Base-by-base conservation (phyloP, 2,329 filamentous ascomycete genomes). In the Colletotrichum orchidophilum region DNA sequence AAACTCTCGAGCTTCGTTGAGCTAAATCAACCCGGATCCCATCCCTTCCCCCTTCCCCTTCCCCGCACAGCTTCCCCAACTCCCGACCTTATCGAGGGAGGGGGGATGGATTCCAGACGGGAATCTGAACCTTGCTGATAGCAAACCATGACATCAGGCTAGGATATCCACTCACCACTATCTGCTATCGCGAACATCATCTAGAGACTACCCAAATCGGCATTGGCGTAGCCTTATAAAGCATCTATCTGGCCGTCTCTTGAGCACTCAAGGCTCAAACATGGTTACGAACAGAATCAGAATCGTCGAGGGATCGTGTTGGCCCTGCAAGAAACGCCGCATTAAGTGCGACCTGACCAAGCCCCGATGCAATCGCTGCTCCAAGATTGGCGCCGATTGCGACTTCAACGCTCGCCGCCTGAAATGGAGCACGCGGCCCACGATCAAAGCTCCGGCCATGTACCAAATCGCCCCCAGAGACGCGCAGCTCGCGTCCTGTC, bases 391-490 rank as follows among this genome's bases (percentile, higher is more conserved):
- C 2, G 62, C 66, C 6, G 61, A 66, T 6, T 74, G 73, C 60
- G 73, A 73, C 70, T 83, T 81, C 72, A 83, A 81, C 72, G 77
- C 81, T 27, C 77, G 82, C 0, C 75, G 82, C 9, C 77, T 85
- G 49, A 78, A 81, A 68, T 85, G 83, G 83, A 83, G 81, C 61
- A 82, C 82, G 0, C 77, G 81, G 0, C 80, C 80, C 0, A 75
- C 78, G 3, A 79, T 78, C n/a, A 74, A 75, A 1, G 71, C 75
- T 0, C 77, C 81, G 0, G 75, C 78, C 5, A 78, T 78, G 50
- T 77, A 79, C 66, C 70, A 75, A 52, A 46, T 80, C 69, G 59
- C 77, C 4, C 46, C 73, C 9, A 75, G 78, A 66, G 76, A 80
- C 71, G 61, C 39, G 46, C 54, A 65, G 33, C 61, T 65, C 9